phyloP scores from a whole-genome alignment of 75 land plant species.

The Larix kaempferi region DNA sequence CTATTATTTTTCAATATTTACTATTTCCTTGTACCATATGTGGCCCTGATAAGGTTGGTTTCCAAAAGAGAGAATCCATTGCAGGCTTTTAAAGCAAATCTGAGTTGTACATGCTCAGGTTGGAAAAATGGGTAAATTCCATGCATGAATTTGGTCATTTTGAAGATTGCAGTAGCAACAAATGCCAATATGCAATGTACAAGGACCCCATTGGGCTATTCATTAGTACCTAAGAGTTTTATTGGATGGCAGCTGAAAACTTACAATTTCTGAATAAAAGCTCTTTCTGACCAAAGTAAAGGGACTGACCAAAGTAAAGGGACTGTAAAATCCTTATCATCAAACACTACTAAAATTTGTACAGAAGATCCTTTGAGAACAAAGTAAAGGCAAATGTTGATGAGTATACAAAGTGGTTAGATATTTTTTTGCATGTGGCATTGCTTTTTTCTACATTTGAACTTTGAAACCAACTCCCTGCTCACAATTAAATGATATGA shows the following conservation, averaged over 20 bases:
- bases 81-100: background rate
- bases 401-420: background rate
- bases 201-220: background rate
- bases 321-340: background rate
- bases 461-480: no score
- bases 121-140: background rate
- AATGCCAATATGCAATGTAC: background rate
- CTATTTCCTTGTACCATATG: conserved; percentile 1
- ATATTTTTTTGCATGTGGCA: background rate
- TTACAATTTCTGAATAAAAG: background rate
- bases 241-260: background rate
- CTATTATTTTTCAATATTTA: background rate
- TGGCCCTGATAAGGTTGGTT: background rate
- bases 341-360: background rate
- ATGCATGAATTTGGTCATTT: background rate
- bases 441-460: no score
- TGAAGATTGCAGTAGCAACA: background rate
- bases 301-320: no score
- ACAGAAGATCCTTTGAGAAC: background rate
- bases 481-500: no score
- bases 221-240: background rate
- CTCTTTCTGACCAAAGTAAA: background rate
- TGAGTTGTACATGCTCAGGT: background rate
- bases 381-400: background rate
- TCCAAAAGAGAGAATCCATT: background rate